Evolutionary conservation across 306 rosid species (phyloP), one percentile per base, ranked within the genome.

Genomic region (Glycyrrhiza uralensis): DNA sequence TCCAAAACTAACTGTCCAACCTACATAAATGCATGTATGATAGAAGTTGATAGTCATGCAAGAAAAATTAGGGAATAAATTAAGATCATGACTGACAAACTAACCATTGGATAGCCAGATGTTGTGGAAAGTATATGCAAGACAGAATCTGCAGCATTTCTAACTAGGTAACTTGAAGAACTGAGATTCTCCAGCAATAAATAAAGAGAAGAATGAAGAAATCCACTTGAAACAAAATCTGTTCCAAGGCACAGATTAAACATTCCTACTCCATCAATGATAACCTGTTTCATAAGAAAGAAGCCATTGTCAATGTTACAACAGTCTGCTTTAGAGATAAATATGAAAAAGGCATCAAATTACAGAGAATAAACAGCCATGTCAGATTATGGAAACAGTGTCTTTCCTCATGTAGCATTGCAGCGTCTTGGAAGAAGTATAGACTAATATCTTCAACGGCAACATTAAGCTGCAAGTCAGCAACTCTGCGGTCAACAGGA

Each of bases 141-240:
- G 73, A 83, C 86, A 79, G 86, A 82, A 85, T 93, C 97, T 11
- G 94, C 82, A 36, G 98, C 88, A 20, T 77, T 87, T 85, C 94
- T 86, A 81, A 93, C 92, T 72, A 71, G 77, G 56, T 67, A 84
- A 66, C 80, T 86, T 72, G 86, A 77, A 76, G 94, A 93, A 80
- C 84, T 79, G 70, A 93, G 98, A 83, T 85, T 87, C 86, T 93
- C 97, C 39, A 93, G 90, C 85, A 93, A 86, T 76, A 91, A 72
- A 87, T 93, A 93, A 71, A 93, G 89, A 60, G 97, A 91, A 26
- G 90, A 87, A 83, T 93, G 97, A 81, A 93, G 97, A 83, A 91
- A 93, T 58, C 98, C 97, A 66, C 89, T 66, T 28, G 91, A 86
- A 57, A 80, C 59, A 79, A 91, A 93, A 84, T 87, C 84, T 75